Evolutionary conservation across 2,329 filamentous ascomycete genomes (phyloP).

Genomic region (Cadophora luteo-olivacea): DNA sequence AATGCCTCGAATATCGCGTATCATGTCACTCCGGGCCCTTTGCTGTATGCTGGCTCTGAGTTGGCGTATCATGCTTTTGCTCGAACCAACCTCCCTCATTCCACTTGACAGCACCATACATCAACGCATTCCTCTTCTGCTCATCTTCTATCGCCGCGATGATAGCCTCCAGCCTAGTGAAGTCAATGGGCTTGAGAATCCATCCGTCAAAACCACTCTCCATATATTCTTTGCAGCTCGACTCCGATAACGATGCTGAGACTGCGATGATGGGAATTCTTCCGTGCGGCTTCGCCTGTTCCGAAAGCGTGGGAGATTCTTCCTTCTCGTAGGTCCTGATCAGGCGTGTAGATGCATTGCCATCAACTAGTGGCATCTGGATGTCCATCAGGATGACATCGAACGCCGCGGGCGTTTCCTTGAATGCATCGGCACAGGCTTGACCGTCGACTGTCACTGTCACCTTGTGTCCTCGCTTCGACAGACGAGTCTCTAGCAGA

Average conservation of each 20-base stretch:
- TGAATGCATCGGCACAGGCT: slow-evolving; percentile 76
- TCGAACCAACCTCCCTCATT: slow-evolving; percentile 33
- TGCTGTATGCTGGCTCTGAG: background rate
- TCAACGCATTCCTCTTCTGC: slow-evolving; percentile 24
- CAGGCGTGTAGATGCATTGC: slow-evolving; percentile 29
- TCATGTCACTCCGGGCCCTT: background rate
- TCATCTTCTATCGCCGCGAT: slow-evolving; percentile 29
- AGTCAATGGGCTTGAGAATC: slow-evolving; percentile 37
- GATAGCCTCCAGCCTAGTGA: slow-evolving; percentile 31
- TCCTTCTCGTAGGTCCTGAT: slow-evolving; percentile 32
- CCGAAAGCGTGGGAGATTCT: slow-evolving; percentile 9
- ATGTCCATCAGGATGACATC: slow-evolving; percentile 38
- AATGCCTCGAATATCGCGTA: background rate
- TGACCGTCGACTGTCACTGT: slow-evolving; percentile 77
- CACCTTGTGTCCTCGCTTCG: slow-evolving; percentile 73
- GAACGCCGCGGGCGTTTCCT: slow-evolving; percentile 52
- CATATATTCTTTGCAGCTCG: slow-evolving; percentile 26
- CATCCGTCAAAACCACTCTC: slow-evolving; percentile 35
- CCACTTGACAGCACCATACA: slow-evolving; percentile 30
- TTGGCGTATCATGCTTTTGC: slow-evolving; percentile 12
- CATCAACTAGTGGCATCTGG: slow-evolving; percentile 36
- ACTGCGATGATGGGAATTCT: slow-evolving; percentile 36
- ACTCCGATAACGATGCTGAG: slow-evolving; percentile 33
- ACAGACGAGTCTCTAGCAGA: slow-evolving; percentile 76
- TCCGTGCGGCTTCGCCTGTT: slow-evolving; percentile 18